Base-by-base conservation (phyloP, 1,284 basidiomycete species). In the Megacollybia platyphylla region DNA sequence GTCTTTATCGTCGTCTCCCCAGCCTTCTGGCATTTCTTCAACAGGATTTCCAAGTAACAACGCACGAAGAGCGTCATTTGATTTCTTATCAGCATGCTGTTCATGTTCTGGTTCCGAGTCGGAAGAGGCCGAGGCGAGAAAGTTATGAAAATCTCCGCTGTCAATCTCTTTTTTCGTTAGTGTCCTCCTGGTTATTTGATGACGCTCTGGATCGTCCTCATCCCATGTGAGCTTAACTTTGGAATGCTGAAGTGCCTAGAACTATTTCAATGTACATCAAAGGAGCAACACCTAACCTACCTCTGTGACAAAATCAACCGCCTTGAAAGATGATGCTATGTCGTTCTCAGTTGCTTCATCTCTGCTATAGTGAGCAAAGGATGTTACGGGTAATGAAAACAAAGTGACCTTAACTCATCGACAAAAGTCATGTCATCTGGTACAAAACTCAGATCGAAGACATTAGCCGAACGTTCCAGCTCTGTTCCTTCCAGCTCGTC, bases 141-240 rank as follows among this genome's bases (percentile, higher is more conserved):
- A 88, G 4, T 84, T 82, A 36, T 69, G 75, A 67, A 93, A 96
- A 56, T 96, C 89, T 40, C 78, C 76, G 47, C 92, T 86, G 41
- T 93, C 89, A 29, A 96, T 83, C 57, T 94, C 88, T 54, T 86
- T 80, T 43, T 76, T 75, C 0, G 85, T 79, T 41, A 96, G 66
- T 9, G 71, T 64, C 35, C 89, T 77, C 41, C 92, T 78, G 7
- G 89, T 90, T 38, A 96, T 54, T 45, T 81, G 79, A 47, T 70
- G 73, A 13, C 96, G 83, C 56, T 94, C 87, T 2, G 89, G 83
- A 54, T 98, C 94, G 60, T 98, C 96, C 49, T 93, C 89, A 55
- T 98, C 96, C 96, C 96, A 99, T 7, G 94, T 97, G 20, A 98
- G 71, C 56, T 89, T 94, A 51, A 98, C 94, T 65, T 91, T 93